These are phyloP conservation scores for Arctium lappa DNA, from an alignment of 129 eudicot species.

Conservation along the genomic window DNA sequence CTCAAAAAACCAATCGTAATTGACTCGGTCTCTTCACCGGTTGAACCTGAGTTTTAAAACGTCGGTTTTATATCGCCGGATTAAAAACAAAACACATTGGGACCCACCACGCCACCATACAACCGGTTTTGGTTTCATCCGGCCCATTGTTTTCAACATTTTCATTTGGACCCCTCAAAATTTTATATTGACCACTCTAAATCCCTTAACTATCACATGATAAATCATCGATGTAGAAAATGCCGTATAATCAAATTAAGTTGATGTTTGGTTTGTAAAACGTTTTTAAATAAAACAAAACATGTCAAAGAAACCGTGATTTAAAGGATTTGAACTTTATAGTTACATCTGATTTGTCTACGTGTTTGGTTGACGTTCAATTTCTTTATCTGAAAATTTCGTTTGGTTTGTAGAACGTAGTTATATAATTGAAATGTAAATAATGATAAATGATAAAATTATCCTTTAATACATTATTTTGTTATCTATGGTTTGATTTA, in stretches of 20 bases:
- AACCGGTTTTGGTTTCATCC: neutral
- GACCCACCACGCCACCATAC: neutral
- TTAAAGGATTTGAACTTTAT: neutral
- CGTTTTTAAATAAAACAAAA: neutral
- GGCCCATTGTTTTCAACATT: neutral
- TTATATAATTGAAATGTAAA: neutral
- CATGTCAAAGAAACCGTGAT: neutral
- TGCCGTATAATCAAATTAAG: neutral
- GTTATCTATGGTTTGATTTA: neutral
- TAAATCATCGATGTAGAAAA: too few species aligned
- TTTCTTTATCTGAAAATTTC: too few species aligned
- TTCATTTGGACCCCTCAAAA: neutral
- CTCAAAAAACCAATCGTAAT: too few species aligned
- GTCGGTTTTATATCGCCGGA: too few species aligned
- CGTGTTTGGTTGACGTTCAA: too few species aligned
- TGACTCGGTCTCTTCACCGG: too few species aligned
- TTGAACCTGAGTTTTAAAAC: too few species aligned
- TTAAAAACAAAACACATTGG: too few species aligned
- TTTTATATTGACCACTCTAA: neutral
- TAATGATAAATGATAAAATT: neutral
- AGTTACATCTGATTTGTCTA: neutral
- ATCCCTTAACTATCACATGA: neutral
- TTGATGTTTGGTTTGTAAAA: neutral
- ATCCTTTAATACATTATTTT: too few species aligned
- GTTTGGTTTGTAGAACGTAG: neutral